Base-by-base conservation (phyloP, 208 protist species). In the Wallacemonas sp. region DNA sequence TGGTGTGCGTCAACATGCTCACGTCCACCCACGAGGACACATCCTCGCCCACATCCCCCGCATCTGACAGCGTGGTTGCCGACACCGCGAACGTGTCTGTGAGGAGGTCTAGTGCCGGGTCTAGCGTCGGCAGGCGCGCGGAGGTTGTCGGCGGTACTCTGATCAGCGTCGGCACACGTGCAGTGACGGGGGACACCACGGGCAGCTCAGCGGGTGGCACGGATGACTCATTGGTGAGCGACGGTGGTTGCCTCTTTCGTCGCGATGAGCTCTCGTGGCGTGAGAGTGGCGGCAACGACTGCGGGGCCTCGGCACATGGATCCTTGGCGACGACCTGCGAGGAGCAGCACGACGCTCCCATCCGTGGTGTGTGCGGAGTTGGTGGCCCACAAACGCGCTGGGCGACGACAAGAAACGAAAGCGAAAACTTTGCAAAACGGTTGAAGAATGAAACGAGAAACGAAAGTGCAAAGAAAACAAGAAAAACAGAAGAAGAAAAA, bases 1-100 rank as follows among this genome's bases (percentile, higher is more conserved):
- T 29, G 55, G 72, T 82, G 39, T 81, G 79, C 29, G 85, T 91
- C 3, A 84, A 78, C 62, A 86, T 69, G 61, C 88, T 91, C 33
- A 91, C 77, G 36, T 90, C 83, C 11, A 89, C 83, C 31, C 67
- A 72, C 14, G 64, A 57, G 0, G 46, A 65, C 1, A 49, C 80
- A 7, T 67, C 65, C 29, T 42, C 39, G 23, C 32, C 62, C 25
- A 41, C 31, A 16, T 18, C 54, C 20, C n/a, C 32, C 3, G 57
- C 28, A 1, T 77, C 66, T 22, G 64, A 61, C 22, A 62, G 72
- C 11, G 76, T 81, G 2, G 68, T 74, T 20, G 71, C 67, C 42
- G 61, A 78, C 28, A 73, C 50, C n/a, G 65, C 49, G 8, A 77
- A 75, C 50, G 67, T 45, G 55, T 80, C 79, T 26, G 69, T 70